Conservation (phyloP, 768 basidiomycete species). For the Lactarius quietus region DNA sequence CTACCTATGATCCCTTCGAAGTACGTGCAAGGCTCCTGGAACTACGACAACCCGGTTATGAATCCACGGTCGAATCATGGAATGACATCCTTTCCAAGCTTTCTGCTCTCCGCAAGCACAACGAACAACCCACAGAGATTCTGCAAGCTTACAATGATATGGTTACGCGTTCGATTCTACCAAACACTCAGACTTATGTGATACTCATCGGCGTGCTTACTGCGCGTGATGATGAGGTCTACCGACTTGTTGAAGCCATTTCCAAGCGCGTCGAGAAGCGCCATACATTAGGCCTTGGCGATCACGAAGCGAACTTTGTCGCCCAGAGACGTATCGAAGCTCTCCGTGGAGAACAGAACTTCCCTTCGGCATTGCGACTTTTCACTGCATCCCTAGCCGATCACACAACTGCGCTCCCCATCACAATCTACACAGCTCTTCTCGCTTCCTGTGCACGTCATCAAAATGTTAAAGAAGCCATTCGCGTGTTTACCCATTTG, state of each 20-base stretch:
- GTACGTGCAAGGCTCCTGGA: constrained; percentile 34
- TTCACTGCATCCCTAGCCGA: constrained; percentile 58
- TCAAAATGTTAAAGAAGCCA: constrained; percentile 54
- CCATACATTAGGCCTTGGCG: constrained; percentile 35
- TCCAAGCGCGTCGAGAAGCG: constrained; percentile 40
- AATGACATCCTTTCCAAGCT: constrained; percentile 61
- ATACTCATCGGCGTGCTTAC: constrained; percentile 59
- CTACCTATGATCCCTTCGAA: constrained; percentile 26
- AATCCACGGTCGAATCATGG: constrained; percentile 50
- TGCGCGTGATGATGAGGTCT: constrained; percentile 64
- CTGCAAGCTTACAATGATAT: constrained; percentile 72
- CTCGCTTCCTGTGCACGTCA: constrained; percentile 60
- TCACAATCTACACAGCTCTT: constrained; percentile 47
- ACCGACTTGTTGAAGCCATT: constrained; percentile 35
- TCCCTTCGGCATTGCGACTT: constrained; percentile 64
- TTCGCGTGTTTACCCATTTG: constrained; percentile 61
- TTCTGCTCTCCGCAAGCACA: constrained; percentile 40
- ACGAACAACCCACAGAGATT: constrained; percentile 54
- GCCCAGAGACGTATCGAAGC: constrained; percentile 41
- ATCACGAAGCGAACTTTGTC: constrained; percentile 30
- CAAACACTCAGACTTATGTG: constrained; percentile 60
- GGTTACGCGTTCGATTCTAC: constrained; percentile 55
- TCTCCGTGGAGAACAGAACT: constrained; percentile 64
- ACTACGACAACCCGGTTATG: constrained; percentile 20
- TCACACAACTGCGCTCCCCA: constrained; percentile 35